A percentile compares a stretch with the other conserved stretches of the same genome.
These are phyloP conservation scores for Boletus reticulatus DNA, from an alignment of 768 basidiomycete species.

Conservation along the genomic window DNA sequence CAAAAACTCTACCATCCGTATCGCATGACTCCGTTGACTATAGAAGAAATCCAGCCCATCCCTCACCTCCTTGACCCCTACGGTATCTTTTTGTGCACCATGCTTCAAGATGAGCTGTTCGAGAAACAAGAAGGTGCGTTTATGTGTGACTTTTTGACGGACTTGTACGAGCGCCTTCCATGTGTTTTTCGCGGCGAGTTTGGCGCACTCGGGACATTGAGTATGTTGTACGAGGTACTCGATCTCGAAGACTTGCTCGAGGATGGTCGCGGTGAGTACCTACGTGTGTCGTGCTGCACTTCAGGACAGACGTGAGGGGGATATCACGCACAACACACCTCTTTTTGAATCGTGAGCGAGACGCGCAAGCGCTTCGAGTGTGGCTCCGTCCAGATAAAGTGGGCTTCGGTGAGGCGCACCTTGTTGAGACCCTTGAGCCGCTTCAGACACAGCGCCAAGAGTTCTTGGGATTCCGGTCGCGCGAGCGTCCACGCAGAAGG, in stretches of 20 bases:
- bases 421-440: conserved; percentile 93
- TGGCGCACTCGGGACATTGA: conserved; percentile 93
- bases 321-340: conserved; percentile 48
- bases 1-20: conserved; percentile 97
- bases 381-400: conserved; percentile 99
- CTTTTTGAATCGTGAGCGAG: conserved; percentile 97
- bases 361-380: conserved; percentile 92
- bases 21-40: conserved; percentile 81
- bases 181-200: conserved; percentile 96
- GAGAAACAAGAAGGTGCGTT: conserved; percentile 95
- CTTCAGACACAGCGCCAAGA: conserved; percentile 91
- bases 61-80: conserved; percentile 86
- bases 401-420: conserved; percentile 96
- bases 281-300: conserved; percentile 29
- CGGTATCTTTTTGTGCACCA: conserved; percentile 94
- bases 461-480: conserved; percentile 86
- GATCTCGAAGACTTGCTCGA: conserved; percentile 97
- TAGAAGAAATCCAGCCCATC: conserved; percentile 99
- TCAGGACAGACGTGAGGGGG: not conserved
- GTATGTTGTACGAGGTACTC: conserved; percentile 93
- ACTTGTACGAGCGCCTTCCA: conserved; percentile 99
- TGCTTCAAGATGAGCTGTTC: conserved; percentile 98
- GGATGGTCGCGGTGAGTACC: conserved; percentile 92
- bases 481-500: conserved; percentile 85
- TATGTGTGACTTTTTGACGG: conserved; percentile 98